Conservation (phyloP, 169 alveolate species). For the Plasmodium cynomolgi region DNA sequence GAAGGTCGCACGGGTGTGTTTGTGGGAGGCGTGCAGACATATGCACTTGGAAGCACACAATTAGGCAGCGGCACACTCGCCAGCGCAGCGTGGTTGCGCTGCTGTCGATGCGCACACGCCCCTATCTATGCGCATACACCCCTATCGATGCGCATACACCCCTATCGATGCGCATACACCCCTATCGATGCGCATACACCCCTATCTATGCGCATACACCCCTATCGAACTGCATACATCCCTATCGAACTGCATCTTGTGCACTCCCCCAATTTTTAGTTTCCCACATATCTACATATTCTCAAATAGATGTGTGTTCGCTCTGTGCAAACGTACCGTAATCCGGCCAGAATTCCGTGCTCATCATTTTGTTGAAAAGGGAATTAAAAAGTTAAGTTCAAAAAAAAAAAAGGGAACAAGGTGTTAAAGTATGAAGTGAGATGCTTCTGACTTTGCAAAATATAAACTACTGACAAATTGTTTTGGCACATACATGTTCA, state of each 20-base stretch:
- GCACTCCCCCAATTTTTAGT: background rate
- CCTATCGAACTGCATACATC: too few species aligned
- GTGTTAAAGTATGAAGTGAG: background rate
- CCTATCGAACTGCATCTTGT: background rate
- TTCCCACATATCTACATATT: background rate
- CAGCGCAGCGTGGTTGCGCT: background rate
- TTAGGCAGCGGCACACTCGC: background rate
- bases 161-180: background rate
- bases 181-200: background rate
- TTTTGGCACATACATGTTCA: slow-evolving; percentile 5
- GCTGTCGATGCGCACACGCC: background rate
- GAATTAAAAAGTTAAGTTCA: background rate
- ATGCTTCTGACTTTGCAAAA: background rate
- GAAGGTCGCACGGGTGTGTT: background rate
- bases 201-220: too few species aligned
- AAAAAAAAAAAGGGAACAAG: background rate
- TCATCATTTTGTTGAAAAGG: slow-evolving; percentile 3
- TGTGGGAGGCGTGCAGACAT: background rate
- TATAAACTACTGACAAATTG: background rate
- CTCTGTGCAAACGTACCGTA: slow-evolving; percentile 14
- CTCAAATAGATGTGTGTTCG: background rate
- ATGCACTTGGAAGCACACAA: background rate
- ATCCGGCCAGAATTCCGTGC: slow-evolving; percentile 63
- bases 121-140: background rate
- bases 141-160: background rate